phyloP scores from a whole-genome alignment of 2,329 filamentous ascomycete genomes.

The Sphaceloma murrayae region DNA sequence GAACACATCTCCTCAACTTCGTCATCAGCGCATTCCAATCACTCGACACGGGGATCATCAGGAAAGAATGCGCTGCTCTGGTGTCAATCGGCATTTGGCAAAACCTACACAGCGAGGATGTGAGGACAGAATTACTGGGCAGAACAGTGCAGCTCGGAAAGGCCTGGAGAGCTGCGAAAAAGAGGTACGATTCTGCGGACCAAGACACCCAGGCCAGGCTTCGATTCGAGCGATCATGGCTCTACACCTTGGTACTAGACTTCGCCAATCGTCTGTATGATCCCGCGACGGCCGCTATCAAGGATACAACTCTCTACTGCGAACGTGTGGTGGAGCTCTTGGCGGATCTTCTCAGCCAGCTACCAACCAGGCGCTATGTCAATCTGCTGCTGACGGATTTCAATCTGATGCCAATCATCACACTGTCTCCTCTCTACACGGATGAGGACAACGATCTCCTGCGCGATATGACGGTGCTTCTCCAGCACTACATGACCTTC shows the following conservation, averaged over 20 bases:
- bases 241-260: slow-evolving; percentile 75
- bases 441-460: slow-evolving; percentile 66
- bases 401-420: slow-evolving; percentile 68
- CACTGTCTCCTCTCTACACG: slow-evolving; percentile 67
- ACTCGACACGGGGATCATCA: slow-evolving; percentile 74
- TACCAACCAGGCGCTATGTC: slow-evolving; percentile 88
- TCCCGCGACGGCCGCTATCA: slow-evolving; percentile 24
- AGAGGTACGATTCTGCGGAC: slow-evolving; percentile 80
- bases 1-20: slow-evolving; percentile 79
- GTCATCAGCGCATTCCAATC: slow-evolving; percentile 90
- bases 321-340: slow-evolving; percentile 90
- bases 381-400: slow-evolving; percentile 81
- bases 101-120: slow-evolving; percentile 69
- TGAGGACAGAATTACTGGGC: slow-evolving; percentile 63
- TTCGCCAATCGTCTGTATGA: slow-evolving; percentile 68
- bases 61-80: slow-evolving; percentile 91
- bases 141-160: slow-evolving; percentile 69
- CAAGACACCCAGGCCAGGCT: slow-evolving; percentile 66
- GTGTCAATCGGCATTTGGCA: slow-evolving; percentile 96
- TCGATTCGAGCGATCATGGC: slow-evolving; percentile 87
- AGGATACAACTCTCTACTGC: slow-evolving; percentile 65
- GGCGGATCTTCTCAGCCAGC: slow-evolving; percentile 80
- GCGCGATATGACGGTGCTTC: slow-evolving; percentile 68
- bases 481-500: slow-evolving; percentile 81
- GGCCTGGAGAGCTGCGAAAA: slow-evolving; percentile 78